A percentile compares a stretch with the other conserved stretches of the same genome.
phyloP scores from a whole-genome alignment of 345 rosid genomes.

The Cardamine resedifolia region DNA sequence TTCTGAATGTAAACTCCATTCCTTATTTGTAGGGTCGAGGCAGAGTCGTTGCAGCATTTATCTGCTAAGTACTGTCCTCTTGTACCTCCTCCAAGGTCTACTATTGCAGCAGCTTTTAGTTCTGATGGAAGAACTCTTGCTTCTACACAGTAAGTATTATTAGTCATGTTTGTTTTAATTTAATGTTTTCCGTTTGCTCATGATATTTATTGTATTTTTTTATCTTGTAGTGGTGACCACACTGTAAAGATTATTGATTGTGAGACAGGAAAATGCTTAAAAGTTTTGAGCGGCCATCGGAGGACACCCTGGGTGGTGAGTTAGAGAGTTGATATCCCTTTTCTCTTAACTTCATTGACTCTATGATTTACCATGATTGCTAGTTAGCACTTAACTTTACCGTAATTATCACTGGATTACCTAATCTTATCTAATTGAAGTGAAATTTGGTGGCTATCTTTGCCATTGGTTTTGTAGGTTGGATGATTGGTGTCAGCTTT shows the following conservation, averaged over 20 bases:
- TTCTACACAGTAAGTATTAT: conserved; percentile 72
- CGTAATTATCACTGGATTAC: neutral
- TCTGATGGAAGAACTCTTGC: conserved; percentile 88
- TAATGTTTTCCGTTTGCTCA: conserved; percentile 19
- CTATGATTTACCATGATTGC: conserved; percentile 12
- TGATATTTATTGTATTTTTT: conserved; percentile 13
- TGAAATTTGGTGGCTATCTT: conserved; percentile 16
- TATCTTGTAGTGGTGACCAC: conserved; percentile 82
- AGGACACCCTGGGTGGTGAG: conserved; percentile 99
- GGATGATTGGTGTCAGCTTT: conserved; percentile 16
- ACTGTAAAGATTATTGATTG: conserved; percentile 93
- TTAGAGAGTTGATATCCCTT: conserved; percentile 19
- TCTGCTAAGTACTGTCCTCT: conserved; percentile 85
- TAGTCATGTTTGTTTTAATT: neutral
- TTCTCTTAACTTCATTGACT: conserved; percentile 12
- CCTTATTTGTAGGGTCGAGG: conserved; percentile 68
- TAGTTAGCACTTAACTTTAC: conserved; percentile 6
- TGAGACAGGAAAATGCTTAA: conserved; percentile 85
- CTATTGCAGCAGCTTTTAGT: conserved; percentile 98
- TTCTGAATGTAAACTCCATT: neutral
- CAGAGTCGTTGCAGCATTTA: conserved; percentile 71
- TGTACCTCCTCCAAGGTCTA: conserved; percentile 95
- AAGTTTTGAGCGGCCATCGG: conserved; percentile 90
- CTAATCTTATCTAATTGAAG: neutral
- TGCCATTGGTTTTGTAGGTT: conserved; percentile 11